Evolutionary conservation across 257 asterid species (phyloP).

Genomic region (Nicotiana knightiana): DNA sequence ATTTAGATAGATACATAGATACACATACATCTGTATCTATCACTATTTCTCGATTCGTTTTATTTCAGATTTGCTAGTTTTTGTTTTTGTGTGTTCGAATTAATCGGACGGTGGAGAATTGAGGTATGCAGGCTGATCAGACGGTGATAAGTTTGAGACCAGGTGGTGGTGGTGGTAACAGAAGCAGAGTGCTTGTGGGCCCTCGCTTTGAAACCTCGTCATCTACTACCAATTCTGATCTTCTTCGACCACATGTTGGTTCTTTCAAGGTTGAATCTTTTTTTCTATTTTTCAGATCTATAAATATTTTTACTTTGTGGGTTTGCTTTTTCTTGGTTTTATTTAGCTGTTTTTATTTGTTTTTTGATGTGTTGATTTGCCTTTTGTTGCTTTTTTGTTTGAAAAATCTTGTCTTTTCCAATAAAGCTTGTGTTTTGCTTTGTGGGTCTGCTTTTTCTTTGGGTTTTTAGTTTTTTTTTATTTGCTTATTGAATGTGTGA

Average conservation of each 20-base stretch:
- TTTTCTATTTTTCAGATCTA: not conserved
- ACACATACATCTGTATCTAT: not conserved
- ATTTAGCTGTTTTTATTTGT: not conserved
- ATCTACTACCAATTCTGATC: conserved; percentile 25
- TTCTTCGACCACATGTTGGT: conserved; percentile 32
- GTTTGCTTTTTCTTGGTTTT: not conserved
- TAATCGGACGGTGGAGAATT: conserved; percentile 24
- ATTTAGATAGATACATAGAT: not conserved
- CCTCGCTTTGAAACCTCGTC: conserved; percentile 33
- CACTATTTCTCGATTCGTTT: not conserved
- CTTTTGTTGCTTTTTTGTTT: too few relatives aligned
- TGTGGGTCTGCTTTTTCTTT: too few relatives aligned
- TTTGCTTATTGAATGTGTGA: not conserved
- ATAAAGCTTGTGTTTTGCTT: too few relatives aligned
- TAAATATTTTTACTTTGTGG: not conserved
- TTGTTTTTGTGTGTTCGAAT: not conserved
- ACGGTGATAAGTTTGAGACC: conserved; percentile 46
- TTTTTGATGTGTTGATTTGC: not conserved
- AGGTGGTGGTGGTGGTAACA: conserved; percentile 39
- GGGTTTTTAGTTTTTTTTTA: too few relatives aligned
- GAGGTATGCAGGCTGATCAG: conserved; percentile 48
- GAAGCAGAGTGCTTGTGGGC: conserved; percentile 26
- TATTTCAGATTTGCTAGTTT: not conserved
- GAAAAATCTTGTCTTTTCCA: too few relatives aligned
- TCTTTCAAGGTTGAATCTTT: conserved; percentile 16